These are phyloP conservation scores for Anacardium occidentale DNA, from an alignment of 345 rosid genomes.

Conservation along the genomic window DNA sequence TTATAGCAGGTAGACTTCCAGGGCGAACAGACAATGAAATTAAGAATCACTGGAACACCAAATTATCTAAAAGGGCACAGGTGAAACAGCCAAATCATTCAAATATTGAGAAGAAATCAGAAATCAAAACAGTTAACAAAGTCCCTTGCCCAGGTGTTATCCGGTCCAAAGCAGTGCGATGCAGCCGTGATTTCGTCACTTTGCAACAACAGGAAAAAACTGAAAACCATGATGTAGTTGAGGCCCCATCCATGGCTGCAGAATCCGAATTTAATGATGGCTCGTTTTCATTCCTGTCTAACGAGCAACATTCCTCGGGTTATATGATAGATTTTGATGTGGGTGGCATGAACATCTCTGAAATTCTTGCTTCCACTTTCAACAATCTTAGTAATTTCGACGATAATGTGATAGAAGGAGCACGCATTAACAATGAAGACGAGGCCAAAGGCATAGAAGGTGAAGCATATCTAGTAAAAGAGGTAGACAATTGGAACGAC, in stretches of 20 bases:
- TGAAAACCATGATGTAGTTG: not conserved
- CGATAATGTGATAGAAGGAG: slow-evolving; percentile 1
- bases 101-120: not conserved
- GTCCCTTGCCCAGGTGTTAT: not conserved
- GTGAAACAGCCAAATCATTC: slow-evolving; percentile 6
- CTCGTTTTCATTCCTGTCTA: not conserved
- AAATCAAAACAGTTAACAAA: too few species aligned
- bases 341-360: slow-evolving; percentile 4
- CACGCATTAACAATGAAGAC: not conserved
- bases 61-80: slow-evolving; percentile 15
- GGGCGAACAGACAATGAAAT: slow-evolving; percentile 45
- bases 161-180: not conserved
- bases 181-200: not conserved
- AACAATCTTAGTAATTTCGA: slow-evolving; percentile 5
- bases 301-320: slow-evolving; percentile 3
- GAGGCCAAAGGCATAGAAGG: not conserved
- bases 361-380: slow-evolving; percentile 1
- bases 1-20: slow-evolving; percentile 35
- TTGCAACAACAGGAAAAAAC: not conserved
- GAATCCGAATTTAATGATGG: slow-evolving; percentile 7
- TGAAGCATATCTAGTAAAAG: not conserved
- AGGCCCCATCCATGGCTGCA: not conserved
- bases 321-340: not conserved
- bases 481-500: slow-evolving; percentile 10
- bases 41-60: slow-evolving; percentile 36